Conservation (phyloP, 148 eudicot species). For the Polygonum aviculare region DNA sequence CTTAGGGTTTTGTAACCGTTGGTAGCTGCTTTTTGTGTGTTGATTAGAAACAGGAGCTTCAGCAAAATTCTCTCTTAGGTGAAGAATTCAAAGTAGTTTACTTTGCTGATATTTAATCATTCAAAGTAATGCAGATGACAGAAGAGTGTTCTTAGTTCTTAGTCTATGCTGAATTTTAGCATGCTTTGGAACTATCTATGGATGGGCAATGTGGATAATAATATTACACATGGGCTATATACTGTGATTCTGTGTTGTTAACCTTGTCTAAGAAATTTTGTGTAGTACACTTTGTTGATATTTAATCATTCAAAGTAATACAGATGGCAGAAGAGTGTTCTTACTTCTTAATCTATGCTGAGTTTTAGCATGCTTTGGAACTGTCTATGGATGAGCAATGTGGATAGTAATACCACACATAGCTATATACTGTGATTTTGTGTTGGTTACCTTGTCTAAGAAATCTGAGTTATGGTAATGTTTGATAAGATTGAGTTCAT, state of each 20-base stretch:
- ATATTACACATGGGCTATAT: background rate
- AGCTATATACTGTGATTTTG: background rate
- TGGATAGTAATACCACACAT: background rate
- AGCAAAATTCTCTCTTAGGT: no score
- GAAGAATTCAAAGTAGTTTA: no score
- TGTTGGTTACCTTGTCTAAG: background rate
- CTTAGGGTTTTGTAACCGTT: background rate
- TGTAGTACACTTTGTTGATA: background rate
- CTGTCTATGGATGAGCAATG: background rate
- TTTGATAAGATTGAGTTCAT: background rate
- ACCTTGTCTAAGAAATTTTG: background rate
- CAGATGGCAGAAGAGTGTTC: background rate
- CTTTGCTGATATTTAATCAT: background rate
- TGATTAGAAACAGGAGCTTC: background rate
- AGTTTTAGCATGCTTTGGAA: background rate
- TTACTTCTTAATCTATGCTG: background rate
- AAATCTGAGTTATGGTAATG: background rate
- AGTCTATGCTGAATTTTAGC: background rate
- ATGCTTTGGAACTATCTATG: background rate
- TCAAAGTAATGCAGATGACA: background rate
- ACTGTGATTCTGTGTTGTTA: background rate
- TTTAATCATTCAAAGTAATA: background rate
- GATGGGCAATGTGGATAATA: background rate
- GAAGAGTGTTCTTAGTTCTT: background rate
- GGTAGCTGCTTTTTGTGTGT: background rate